A percentile compares a stretch with the other conserved stretches of the same genome.
These are phyloP conservation scores for Auriculariales sp. DNA, from an alignment of 768 basidiomycete genomes.

Conservation along the genomic window DNA sequence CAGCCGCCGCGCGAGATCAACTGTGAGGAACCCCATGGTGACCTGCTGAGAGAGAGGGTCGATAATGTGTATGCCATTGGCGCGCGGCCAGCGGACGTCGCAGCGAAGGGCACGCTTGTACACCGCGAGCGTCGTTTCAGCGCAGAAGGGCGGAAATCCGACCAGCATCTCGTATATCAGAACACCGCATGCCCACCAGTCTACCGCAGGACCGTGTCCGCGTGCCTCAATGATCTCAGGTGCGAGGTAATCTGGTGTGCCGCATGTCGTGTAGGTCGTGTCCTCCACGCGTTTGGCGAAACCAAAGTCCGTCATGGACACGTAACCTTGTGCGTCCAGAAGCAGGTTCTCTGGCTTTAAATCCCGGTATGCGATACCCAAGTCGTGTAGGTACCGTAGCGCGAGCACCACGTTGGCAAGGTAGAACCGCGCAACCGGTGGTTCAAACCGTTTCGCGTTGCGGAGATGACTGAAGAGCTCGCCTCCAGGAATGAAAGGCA, in stretches of 20 bases:
- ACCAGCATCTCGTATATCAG: slow-evolving; percentile 98
- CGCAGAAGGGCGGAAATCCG: slow-evolving; percentile 96
- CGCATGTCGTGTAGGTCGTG: slow-evolving; percentile 94
- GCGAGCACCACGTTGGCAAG: slow-evolving; percentile 91
- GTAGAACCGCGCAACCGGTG: slow-evolving; percentile 96
- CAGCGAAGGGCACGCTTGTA: slow-evolving; percentile 93
- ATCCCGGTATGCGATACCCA: slow-evolving; percentile 97
- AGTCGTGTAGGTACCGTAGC: slow-evolving; percentile 84
- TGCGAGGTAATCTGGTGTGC: slow-evolving; percentile 94
- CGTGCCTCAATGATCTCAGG: slow-evolving; percentile 97
- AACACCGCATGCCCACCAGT: slow-evolving; percentile 99
- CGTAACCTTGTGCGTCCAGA: slow-evolving; percentile 81
- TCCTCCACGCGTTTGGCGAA: slow-evolving; percentile 97
- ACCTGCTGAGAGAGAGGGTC: slow-evolving; percentile 79
- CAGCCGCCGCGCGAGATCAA: slow-evolving; percentile 73
- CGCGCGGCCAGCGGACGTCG: slow-evolving; percentile 79
- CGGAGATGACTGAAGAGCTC: slow-evolving; percentile 95
- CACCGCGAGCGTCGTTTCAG: slow-evolving; percentile 93
- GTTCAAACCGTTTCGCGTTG: slow-evolving; percentile 84
- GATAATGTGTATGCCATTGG: slow-evolving; percentile 82
- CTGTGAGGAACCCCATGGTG: slow-evolving; percentile 81
- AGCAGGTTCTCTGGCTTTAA: slow-evolving; percentile 97
- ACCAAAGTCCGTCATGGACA: slow-evolving; percentile 93
- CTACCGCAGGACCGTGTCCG: slow-evolving; percentile 93
- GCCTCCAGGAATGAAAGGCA: slow-evolving; percentile 94